A percentile compares a stretch with the other conserved stretches of the same genome.
Conservation (phyloP, 805 yeast species). For the Candida montana region DNA sequence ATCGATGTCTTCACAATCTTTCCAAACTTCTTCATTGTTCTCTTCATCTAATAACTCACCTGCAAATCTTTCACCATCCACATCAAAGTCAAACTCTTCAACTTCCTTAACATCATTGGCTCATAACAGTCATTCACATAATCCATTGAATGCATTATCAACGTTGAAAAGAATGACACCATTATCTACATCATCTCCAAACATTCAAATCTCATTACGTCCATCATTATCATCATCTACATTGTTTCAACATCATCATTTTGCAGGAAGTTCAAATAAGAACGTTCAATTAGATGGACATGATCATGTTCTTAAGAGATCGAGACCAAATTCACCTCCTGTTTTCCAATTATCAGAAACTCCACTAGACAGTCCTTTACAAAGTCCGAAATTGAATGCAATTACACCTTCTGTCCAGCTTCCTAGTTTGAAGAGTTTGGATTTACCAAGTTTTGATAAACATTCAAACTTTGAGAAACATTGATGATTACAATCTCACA, state of each 20-base stretch:
- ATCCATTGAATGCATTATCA: slow-evolving; percentile 22
- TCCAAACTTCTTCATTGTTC: slow-evolving; percentile 22
- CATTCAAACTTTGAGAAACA: background rate
- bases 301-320: slow-evolving; percentile 33
- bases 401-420: slow-evolving; percentile 12
- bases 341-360: slow-evolving; percentile 36
- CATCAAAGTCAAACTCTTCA: slow-evolving; percentile 25
- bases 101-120: slow-evolving; percentile 23
- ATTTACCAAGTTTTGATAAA: slow-evolving; percentile 19
- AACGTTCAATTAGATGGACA: background rate
- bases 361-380: slow-evolving; percentile 44
- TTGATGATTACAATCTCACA: background rate
- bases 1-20: slow-evolving; percentile 20
- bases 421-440: slow-evolving; percentile 25
- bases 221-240: slow-evolving; percentile 24
- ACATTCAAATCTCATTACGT: slow-evolving; percentile 12
- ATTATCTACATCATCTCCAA: slow-evolving; percentile 15
- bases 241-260: slow-evolving; percentile 17
- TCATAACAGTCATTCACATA: slow-evolving; percentile 3
- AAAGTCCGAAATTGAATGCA: slow-evolving; percentile 38
- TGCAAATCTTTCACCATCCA: slow-evolving; percentile 20
- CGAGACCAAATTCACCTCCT: slow-evolving; percentile 45
- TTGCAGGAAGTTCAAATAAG: slow-evolving; percentile 16
- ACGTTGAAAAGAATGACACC: slow-evolving; percentile 38
- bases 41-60: slow-evolving; percentile 22